A percentile compares a stretch with the other conserved stretches of the same genome.
Conservation (phyloP, 768 basidiomycete species). For the Mycena pura region DNA sequence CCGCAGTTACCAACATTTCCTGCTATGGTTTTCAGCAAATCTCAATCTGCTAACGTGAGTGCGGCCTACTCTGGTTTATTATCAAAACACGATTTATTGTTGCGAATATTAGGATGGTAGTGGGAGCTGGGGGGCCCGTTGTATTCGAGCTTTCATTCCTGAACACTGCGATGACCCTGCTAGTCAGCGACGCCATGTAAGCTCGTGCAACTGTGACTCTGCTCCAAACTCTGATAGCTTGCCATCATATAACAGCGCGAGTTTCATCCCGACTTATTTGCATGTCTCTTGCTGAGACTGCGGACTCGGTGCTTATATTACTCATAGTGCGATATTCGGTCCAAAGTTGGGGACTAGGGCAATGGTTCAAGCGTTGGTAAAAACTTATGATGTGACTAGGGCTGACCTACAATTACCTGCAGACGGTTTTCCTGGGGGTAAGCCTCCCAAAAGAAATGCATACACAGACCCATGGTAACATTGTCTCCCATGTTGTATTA, state of each 20-base stretch:
- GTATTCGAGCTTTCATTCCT: conserved; percentile 12
- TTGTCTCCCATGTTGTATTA: conserved; percentile 31
- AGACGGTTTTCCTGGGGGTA: conserved; percentile 40
- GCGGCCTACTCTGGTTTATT: neutral
- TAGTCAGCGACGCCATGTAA: conserved; percentile 20
- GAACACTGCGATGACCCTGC: neutral
- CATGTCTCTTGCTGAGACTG: conserved; percentile 38
- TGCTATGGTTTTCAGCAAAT: conserved; percentile 76
- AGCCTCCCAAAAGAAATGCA: no score
- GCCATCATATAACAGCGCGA: conserved; percentile 30
- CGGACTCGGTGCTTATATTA: neutral
- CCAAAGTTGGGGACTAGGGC: conserved; percentile 82
- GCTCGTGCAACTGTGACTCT: neutral
- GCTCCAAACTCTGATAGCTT: neutral
- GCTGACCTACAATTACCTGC: conserved; percentile 31
- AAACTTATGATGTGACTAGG: conserved; percentile 52
- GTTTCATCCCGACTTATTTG: conserved; percentile 66
- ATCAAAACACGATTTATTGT: conserved; percentile 35
- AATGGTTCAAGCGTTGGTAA: conserved; percentile 65
- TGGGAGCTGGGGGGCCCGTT: conserved; percentile 15
- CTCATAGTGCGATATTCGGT: conserved; percentile 65
- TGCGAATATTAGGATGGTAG: conserved; percentile 31
- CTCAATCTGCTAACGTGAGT: conserved; percentile 66
- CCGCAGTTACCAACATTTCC: conserved; percentile 70
- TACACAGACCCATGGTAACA: neutral